phyloP scores from a whole-genome alignment of 1,284 basidiomycete species.

The Ganoderma resinaceum region DNA sequence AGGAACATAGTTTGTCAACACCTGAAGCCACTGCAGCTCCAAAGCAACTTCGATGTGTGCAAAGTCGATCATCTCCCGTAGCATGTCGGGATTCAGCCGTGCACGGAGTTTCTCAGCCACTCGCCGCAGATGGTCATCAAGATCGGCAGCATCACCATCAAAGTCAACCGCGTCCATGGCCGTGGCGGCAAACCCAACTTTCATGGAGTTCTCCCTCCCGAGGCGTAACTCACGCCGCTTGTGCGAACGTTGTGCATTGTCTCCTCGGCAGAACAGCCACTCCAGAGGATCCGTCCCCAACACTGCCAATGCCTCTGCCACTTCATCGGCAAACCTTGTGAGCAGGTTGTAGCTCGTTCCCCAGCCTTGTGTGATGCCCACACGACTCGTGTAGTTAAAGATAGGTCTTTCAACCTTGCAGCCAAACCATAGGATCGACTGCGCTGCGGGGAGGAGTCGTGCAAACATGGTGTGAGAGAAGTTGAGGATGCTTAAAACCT shows the following conservation, averaged over 20 bases:
- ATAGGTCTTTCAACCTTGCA: background rate
- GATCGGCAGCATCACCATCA: background rate
- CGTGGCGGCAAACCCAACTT: background rate
- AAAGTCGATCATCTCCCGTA: background rate
- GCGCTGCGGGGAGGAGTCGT: background rate
- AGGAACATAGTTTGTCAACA: background rate
- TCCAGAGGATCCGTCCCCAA: background rate
- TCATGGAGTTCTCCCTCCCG: background rate
- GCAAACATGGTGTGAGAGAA: background rate
- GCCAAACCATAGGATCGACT: background rate
- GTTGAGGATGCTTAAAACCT: background rate
- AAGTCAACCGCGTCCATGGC: background rate
- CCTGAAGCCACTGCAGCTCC: background rate
- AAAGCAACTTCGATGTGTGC: background rate
- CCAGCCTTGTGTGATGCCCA: background rate
- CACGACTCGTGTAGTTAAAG: background rate
- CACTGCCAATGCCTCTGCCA: background rate
- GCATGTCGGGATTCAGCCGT: background rate
- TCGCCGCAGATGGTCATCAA: background rate
- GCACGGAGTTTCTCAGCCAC: background rate
- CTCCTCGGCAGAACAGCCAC: background rate
- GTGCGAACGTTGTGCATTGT: background rate
- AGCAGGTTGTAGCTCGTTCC: background rate
- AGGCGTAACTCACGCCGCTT: background rate
- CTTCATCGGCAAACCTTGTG: background rate